Base-by-base conservation (phyloP, 495 filamentous ascomycete species). In the Chaetomium fimeti region DNA sequence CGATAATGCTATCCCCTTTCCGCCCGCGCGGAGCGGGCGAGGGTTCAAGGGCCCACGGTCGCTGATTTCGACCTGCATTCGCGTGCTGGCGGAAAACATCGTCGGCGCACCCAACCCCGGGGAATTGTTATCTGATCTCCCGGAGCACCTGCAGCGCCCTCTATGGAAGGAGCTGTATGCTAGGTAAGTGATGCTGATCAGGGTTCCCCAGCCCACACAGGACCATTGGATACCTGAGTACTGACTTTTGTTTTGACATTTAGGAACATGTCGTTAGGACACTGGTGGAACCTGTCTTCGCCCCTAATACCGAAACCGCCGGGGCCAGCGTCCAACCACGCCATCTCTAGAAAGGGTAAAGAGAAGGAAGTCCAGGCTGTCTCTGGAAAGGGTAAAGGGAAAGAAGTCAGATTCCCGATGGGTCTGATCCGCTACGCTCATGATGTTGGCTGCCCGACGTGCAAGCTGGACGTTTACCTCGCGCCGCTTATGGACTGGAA, bases 21-120 rank as follows among this genome's bases (percentile, higher is more conserved):
- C 55, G 8, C 54, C 11, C 0, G 32, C 45, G 1, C 57, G 42
- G 28, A 49, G 61, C 49, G 20, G 22, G 11, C 40, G 1, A 28
- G 43, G 60, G 0, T 24, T 32, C 3, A 66, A 61, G 27, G 71
- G 73, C 15, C 60, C 58, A 2, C 67, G 70, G 9, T 64, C 71
- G 60, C 60, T 77, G 6, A 22, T 67, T 7, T 66, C 70, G 18
- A 75, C 72, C 62, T 52, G 52, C 4, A 32, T 67, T 15, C 56
- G 61, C 28, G 62, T 71, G 45, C 57, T 73, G 54, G 61, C 63
- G 0, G 51, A 71, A 18, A 69, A 72, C 57, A 20, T 73, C 13
- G 27, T 12, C 13, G 49, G 27, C 13, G 55, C 52, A 1, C 57
- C 68, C 28, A 25, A 52, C 0, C n/a, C n/a, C n/a, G n/a, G n/a